phyloP scores from a whole-genome alignment of 179 eudicot genomes.

The Corrigiola litoralis region DNA sequence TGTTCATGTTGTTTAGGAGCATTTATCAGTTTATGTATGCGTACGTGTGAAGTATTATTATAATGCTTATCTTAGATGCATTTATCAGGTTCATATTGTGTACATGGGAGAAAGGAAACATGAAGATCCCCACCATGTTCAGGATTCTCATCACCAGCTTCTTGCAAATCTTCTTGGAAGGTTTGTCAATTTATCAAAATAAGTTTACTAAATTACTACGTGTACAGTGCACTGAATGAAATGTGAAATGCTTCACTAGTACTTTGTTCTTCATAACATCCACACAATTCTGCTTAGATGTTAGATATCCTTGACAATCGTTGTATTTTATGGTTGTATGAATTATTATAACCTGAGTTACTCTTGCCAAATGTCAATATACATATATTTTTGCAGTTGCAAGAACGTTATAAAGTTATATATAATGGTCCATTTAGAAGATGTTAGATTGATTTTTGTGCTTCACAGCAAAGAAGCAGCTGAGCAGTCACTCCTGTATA shows the following conservation, averaged over 20 bases:
- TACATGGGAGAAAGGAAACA: constrained; percentile 25
- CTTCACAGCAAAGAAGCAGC: constrained; percentile 45
- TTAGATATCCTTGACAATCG: no score
- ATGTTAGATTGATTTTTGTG: neutral
- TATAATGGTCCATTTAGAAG: neutral
- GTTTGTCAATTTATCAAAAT: no score
- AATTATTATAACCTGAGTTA: neutral
- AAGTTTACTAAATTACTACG: no score
- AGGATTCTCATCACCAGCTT: constrained; percentile 19
- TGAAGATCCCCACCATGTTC: constrained; percentile 11
- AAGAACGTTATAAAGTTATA: no score
- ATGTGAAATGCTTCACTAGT: no score
- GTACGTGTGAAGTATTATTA: neutral
- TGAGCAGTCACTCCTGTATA: constrained; percentile 43
- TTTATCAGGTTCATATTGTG: constrained; percentile 17
- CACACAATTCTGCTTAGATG: no score
- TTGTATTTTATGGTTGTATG: no score
- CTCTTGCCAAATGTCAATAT: neutral
- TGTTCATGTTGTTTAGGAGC: neutral
- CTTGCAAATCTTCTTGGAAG: constrained; percentile 16
- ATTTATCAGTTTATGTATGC: neutral
- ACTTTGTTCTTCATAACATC: no score
- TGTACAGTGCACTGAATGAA: no score
- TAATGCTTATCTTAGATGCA: neutral
- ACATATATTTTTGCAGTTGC: no score